Base-by-base conservation (phyloP, 2,329 filamentous ascomycete species). In the Aspergillus carbonarius region DNA sequence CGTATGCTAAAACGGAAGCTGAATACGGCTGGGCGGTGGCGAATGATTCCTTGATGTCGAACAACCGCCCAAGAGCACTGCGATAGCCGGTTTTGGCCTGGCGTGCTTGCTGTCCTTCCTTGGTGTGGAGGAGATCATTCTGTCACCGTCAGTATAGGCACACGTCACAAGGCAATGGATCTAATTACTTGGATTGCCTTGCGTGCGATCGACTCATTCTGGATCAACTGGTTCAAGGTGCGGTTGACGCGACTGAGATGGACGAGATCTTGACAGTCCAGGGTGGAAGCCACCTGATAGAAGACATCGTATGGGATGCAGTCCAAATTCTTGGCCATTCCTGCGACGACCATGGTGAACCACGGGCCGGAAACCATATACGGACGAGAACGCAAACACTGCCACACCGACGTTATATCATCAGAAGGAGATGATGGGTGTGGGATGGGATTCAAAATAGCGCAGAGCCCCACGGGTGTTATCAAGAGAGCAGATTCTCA, bases 231-330 rank as follows among this genome's bases (percentile, higher is more conserved):
- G 57, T 77, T 74, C 32, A 90, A 78, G 18, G 79, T 76, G 5
- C 72, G 78, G 60, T 83, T 85, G 42, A 80, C 80, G 47, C 79
- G 76, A 40, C 82, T 81, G 44, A 90, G 74, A 60, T 82, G 78
- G 59, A 86, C 80, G 39, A 85, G 78, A 63, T 89, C 85, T 48
- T 85, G 79, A 25, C 87, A 74, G 17, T 82, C 77, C 35, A 91
- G 77, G 56, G 79, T 74, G 6, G 76, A 76, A 7, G 82, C 78
- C 53, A 90, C 81, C 53, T 83, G 79, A 51, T 83, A 83, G 27
- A 89, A 74, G n/a, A 90, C 77, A 72, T 91, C 88, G 67, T 84
- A 86, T 0, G 88, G 87, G 12, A 90, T 72, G 30, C 67, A 63
- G 59, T 81, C 76, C 44, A 83, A 68, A 54, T 65, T 69, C 58